phyloP scores from a whole-genome alignment of 2,329 filamentous ascomycete species.

The Cladophialophora chaetospira region DNA sequence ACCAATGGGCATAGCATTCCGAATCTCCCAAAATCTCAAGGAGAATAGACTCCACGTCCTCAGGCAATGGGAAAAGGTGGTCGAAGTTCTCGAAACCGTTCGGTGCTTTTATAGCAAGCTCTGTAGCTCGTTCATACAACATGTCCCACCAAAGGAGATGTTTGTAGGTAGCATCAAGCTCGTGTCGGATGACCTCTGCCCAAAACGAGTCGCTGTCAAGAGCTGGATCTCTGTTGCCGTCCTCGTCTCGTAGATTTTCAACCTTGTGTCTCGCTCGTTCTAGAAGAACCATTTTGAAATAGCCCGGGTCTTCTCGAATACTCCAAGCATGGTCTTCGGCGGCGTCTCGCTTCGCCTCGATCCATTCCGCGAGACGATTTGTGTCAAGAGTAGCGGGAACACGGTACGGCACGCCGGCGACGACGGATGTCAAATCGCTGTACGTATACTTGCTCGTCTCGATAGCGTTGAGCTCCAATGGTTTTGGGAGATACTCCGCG shows the following conservation, averaged over 20 bases:
- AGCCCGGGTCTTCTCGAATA: constrained; percentile 61
- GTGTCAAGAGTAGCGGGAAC: constrained; percentile 53
- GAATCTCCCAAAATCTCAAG: constrained; percentile 42
- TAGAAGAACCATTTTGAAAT: constrained; percentile 52
- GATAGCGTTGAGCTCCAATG: constrained; percentile 43
- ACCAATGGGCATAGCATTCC: too few species aligned
- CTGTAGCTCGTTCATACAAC: too few species aligned
- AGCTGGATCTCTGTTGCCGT: constrained; percentile 34
- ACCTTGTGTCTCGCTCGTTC: constrained; percentile 52
- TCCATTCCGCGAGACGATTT: constrained; percentile 46
- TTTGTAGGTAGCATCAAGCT: constrained; percentile 40
- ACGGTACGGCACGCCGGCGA: constrained; percentile 57
- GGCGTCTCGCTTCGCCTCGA: constrained; percentile 45
- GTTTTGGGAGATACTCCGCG: constrained; percentile 37
- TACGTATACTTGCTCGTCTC: constrained; percentile 38
- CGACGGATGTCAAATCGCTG: constrained; percentile 44
- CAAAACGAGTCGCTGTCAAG: constrained; percentile 40
- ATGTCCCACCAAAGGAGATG: constrained; percentile 45
- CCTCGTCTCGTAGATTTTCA: constrained; percentile 47
- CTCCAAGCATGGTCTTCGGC: constrained; percentile 58
- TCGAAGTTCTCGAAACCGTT: constrained; percentile 32
- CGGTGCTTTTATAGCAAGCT: too few species aligned
- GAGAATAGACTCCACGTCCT: constrained; percentile 44
- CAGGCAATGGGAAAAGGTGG: constrained; percentile 37
- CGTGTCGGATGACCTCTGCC: constrained; percentile 42